Conservation (phyloP, 2,329 filamentous ascomycete genomes). For the Claviceps africana region DNA sequence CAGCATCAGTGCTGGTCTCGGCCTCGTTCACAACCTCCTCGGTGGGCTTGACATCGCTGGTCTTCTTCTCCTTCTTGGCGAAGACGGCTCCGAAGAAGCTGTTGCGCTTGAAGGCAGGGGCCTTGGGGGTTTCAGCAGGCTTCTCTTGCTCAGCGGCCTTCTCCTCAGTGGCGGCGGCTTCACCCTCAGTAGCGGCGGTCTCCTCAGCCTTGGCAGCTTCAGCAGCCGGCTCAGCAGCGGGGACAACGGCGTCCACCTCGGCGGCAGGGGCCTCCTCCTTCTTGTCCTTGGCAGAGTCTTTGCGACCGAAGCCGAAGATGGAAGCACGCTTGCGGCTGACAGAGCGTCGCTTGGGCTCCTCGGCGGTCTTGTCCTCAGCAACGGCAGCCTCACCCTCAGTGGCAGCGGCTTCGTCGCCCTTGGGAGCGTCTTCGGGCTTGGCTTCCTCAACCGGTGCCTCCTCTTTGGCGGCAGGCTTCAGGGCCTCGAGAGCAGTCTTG, state of each 20-base stretch:
- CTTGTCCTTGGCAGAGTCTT: conserved; percentile 23
- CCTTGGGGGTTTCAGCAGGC: conserved; percentile 29
- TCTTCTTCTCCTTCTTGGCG: conserved; percentile 47
- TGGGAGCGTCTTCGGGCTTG: conserved; percentile 20
- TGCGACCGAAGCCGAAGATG: conserved; percentile 49
- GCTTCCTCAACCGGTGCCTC: conserved; percentile 16
- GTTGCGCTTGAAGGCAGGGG: conserved; percentile 37
- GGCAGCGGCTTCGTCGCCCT: conserved; percentile 21
- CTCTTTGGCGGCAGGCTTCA: conserved; percentile 29
- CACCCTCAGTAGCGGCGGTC: conserved; percentile 21
- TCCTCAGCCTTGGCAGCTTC: conserved; percentile 23
- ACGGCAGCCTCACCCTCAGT: conserved; percentile 14
- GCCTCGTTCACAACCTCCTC: conserved; percentile 27
- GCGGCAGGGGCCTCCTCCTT: conserved; percentile 21
- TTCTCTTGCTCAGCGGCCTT: conserved; percentile 25
- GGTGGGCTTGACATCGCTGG: conserved; percentile 32
- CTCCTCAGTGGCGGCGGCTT: conserved; percentile 15
- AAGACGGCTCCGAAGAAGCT: conserved; percentile 41
- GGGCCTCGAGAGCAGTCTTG: conserved; percentile 69
- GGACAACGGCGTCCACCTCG: conserved; percentile 18
- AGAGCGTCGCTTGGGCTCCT: conserved; percentile 48
- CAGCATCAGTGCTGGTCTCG: conserved; percentile 31
- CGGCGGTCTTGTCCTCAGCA: conserved; percentile 21
- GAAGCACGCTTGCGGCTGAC: conserved; percentile 52
- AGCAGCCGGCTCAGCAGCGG: conserved; percentile 22